Evolutionary conservation across 2,329 filamentous ascomycete species (phyloP), one percentile per base, ranked within the genome.

Genomic region (Monosporascus sp.): DNA sequence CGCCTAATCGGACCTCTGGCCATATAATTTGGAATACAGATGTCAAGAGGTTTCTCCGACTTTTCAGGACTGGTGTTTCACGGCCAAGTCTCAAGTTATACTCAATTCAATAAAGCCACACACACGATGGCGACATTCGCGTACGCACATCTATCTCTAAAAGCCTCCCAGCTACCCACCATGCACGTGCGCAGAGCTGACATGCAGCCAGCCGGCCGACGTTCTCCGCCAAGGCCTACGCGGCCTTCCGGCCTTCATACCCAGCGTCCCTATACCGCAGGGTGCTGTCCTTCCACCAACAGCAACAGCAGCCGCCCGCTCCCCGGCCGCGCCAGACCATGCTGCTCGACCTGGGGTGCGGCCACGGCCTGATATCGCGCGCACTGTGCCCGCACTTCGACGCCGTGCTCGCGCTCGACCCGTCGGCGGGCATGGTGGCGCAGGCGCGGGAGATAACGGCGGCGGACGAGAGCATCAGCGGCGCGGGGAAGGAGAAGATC

Each of bases 311-410:
- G 17, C 5, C 40, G 18, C 18, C 40, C 40, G 40, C 40, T 7
- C 37, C 37, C 15, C 40, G 18, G 40, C 18, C 20, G 20, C 61
- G 55, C 64, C 62, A 1, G 28, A 61, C 0, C 51, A 68, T 64
- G 3, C 60, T 76, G 20, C 65, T 87, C 8, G 85, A 87, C 63
- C 70, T 87, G n/a, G 84, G 85, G 48, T 84, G 80, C 59, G 84
- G 84, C 3, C 82, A 84, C 55, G 84, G 83, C 22, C 71, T 81
- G 49, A 75, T 84, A 22, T 72, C 81, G 7, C 77, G 80, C 7
- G 74, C 74, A 26, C 70, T 88, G 31, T 73, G 77, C 48, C 69
- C 74, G n/a, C 67, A 72, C 58, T 87, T 87, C 66, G 65, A 64
- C 6, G 68, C 66, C 20, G 73, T 80, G 22, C 63, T 81, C 26